Evolutionary conservation across 2,329 filamentous ascomycete species (phyloP).

Genomic region (Zopfia rhizophila): DNA sequence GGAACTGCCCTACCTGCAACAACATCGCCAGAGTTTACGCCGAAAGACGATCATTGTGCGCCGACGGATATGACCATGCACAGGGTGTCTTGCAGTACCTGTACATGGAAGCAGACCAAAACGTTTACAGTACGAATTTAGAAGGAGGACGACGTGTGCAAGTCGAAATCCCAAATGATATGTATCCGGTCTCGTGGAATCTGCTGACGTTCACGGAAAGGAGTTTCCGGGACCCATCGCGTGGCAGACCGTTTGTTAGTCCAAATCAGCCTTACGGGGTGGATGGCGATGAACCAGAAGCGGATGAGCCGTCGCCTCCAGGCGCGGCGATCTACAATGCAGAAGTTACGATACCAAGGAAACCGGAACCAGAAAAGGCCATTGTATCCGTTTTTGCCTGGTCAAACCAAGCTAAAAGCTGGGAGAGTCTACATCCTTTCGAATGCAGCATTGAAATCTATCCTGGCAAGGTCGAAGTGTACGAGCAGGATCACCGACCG

Average conservation of each 20-base stretch:
- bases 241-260: slow-evolving; percentile 32
- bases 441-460: slow-evolving; percentile 30
- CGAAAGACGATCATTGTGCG: slow-evolving; percentile 30
- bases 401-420: slow-evolving; percentile 19
- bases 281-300: too few relatives aligned
- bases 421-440: slow-evolving; percentile 22
- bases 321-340: slow-evolving; percentile 18
- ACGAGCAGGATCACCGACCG: slow-evolving; percentile 17
- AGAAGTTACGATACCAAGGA: slow-evolving; percentile 17
- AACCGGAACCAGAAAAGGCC: slow-evolving; percentile 22
- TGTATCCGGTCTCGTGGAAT: slow-evolving; percentile 26
- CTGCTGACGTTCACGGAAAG: slow-evolving; percentile 33
- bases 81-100: slow-evolving; percentile 31
- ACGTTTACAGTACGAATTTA: slow-evolving; percentile 32
- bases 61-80: slow-evolving; percentile 32
- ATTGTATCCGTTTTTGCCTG: slow-evolving; percentile 29
- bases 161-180: slow-evolving; percentile 33
- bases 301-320: slow-evolving; percentile 4
- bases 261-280: slow-evolving; percentile 24
- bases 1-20: slow-evolving; percentile 33
- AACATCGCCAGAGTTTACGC: slow-evolving; percentile 31
- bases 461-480: slow-evolving; percentile 27
- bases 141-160: slow-evolving; percentile 16
- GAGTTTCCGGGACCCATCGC: slow-evolving; percentile 26
- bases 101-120: slow-evolving; percentile 32